These are phyloP conservation scores for Erythrophleum fordii DNA, from an alignment of 306 rosid genomes.

Conservation along the genomic window DNA sequence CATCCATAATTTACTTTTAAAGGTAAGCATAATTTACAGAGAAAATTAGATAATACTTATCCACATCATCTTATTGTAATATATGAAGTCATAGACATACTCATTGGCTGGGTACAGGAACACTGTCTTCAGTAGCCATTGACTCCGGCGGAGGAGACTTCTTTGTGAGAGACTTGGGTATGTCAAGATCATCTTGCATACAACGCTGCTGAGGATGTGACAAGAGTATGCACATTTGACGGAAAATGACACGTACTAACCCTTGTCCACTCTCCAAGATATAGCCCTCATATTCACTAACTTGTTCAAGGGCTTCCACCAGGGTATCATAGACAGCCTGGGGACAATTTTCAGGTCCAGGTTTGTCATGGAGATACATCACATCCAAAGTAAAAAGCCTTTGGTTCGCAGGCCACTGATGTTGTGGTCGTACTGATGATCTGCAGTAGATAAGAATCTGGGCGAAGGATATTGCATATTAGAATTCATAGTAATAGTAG, in stretches of 20 bases:
- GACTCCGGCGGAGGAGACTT: constrained; percentile 62
- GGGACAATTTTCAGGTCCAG: constrained; percentile 94
- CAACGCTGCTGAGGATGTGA: constrained; percentile 94
- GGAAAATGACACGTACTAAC: constrained; percentile 70
- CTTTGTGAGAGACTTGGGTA: constrained; percentile 78
- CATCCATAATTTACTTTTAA: constrained; percentile 21
- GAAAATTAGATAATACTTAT: constrained; percentile 12
- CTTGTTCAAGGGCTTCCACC: constrained; percentile 87
- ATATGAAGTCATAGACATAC: constrained; percentile 37
- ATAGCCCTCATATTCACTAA: constrained; percentile 90
- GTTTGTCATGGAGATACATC: constrained; percentile 94
- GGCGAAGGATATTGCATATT: constrained; percentile 40
- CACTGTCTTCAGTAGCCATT: constrained; percentile 56
- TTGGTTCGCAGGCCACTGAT: constrained; percentile 82
- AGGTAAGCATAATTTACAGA: constrained; percentile 34
- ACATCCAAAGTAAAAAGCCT: constrained; percentile 88
- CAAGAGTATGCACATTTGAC: constrained; percentile 64
- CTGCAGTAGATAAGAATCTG: constrained; percentile 93
- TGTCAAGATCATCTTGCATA: constrained; percentile 69
- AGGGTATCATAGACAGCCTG: constrained; percentile 85
- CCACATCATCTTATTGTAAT: constrained; percentile 16
- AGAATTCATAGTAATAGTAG: constrained; percentile 25
- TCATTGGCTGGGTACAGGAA: constrained; percentile 59
- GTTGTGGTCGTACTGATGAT: constrained; percentile 69
- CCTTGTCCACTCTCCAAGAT: constrained; percentile 95